Conservation (phyloP, 768 basidiomycete species). For the Termitomyces bulborhizus region DNA sequence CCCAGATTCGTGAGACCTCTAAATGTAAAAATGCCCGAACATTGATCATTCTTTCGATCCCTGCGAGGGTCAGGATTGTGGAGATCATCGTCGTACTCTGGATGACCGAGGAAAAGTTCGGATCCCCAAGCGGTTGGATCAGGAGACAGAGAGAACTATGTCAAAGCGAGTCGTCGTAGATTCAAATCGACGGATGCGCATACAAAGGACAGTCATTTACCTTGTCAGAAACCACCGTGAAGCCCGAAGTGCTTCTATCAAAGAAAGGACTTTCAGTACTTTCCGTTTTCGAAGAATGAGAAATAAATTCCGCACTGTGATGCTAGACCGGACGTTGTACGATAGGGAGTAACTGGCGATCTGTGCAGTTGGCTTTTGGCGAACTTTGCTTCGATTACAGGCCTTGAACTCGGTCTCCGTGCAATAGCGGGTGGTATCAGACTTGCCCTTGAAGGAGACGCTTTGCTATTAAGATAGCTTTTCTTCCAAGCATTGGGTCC, state of each 20-base stretch:
- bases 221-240: slow-evolving; percentile 55
- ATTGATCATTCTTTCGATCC: slow-evolving; percentile 49
- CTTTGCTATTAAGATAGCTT: slow-evolving; percentile 31
- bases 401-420: slow-evolving; percentile 18
- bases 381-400: slow-evolving; percentile 35
- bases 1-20: slow-evolving; percentile 71
- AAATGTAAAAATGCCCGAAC: slow-evolving; percentile 58
- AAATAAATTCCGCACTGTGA: background rate
- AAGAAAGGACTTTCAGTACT: background rate
- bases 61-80: slow-evolving; percentile 68
- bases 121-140: slow-evolving; percentile 73
- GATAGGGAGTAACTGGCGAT: background rate
- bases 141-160: slow-evolving; percentile 65
- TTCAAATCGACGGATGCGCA: background rate
- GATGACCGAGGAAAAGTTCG: slow-evolving; percentile 47
- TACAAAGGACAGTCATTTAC: slow-evolving; percentile 20
- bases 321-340: slow-evolving; percentile 7
- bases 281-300: background rate
- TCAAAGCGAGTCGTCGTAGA: background rate
- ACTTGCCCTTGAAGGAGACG: slow-evolving; percentile 46
- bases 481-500: slow-evolving; percentile 34
- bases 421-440: slow-evolving; percentile 33
- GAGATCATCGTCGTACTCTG: slow-evolving; percentile 65
- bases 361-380: slow-evolving; percentile 6
- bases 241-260: background rate